Percentiles rank a stretch among this genome's conserved stretches.
Conservation (phyloP, 345 rosid genomes). For the Populus simonii region DNA sequence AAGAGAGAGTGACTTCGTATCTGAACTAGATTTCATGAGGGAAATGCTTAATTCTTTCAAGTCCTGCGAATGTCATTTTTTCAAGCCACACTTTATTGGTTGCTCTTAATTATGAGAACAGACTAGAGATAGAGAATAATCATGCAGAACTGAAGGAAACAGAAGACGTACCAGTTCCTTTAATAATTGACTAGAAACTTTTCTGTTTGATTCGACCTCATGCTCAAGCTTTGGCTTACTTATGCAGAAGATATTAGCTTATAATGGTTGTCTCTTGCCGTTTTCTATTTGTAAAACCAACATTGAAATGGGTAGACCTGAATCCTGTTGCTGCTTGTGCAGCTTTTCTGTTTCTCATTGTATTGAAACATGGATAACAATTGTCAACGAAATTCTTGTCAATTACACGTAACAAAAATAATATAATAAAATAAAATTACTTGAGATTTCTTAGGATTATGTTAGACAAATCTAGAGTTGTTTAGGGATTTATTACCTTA, state of each 20-base stretch:
- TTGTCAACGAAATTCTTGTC: background rate
- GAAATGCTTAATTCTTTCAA: background rate
- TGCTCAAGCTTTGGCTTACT: background rate
- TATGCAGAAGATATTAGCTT: background rate
- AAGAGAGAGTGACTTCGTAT: background rate
- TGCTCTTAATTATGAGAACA: too few relatives aligned
- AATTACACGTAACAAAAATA: background rate
- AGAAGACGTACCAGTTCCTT: too few relatives aligned
- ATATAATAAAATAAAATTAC: too few relatives aligned
- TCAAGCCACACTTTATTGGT: background rate
- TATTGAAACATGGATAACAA: background rate
- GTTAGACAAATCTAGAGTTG: too few relatives aligned
- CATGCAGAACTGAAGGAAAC: too few relatives aligned
- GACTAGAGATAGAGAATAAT: too few relatives aligned
- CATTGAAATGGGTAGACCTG: background rate
- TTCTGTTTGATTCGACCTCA: too few relatives aligned
- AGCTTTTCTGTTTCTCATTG: background rate
- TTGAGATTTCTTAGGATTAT: too few relatives aligned
- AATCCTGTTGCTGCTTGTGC: background rate
- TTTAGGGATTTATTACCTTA: too few relatives aligned
- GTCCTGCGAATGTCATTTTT: background rate
- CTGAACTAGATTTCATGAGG: slow-evolving; percentile 22
- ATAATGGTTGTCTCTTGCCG: background rate
- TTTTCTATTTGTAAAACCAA: background rate
- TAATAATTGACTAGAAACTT: too few relatives aligned